phyloP scores from a whole-genome alignment of 2,329 filamentous ascomycete species.

The Trichoderma atroviride region DNA sequence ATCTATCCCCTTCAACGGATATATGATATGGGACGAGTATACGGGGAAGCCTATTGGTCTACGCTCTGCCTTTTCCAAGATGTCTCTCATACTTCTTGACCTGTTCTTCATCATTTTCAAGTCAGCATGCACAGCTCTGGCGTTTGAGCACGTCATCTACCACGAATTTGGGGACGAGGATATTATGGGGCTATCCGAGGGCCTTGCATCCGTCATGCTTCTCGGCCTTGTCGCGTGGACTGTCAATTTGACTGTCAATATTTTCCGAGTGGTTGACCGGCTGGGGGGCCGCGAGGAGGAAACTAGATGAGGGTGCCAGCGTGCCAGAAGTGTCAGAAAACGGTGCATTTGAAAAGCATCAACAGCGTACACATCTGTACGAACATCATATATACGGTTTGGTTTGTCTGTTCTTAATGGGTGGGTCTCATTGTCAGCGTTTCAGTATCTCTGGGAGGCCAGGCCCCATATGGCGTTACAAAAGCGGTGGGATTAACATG shows the following conservation, averaged over 20 bases:
- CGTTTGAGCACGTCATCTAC: slow-evolving; percentile 79
- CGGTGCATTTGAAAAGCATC: background rate
- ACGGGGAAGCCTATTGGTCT: slow-evolving; percentile 89
- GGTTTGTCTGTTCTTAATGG: background rate
- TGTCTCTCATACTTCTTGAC: slow-evolving; percentile 86
- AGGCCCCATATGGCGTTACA: background rate
- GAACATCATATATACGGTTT: background rate
- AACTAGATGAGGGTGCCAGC: slow-evolving; percentile 27
- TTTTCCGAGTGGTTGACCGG: slow-evolving; percentile 68
- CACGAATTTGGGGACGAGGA: slow-evolving; percentile 43
- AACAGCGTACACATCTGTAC: background rate
- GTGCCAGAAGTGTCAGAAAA: background rate
- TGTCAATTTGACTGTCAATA: slow-evolving; percentile 83
- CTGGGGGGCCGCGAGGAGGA: slow-evolving; percentile 59
- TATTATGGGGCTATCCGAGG: slow-evolving; percentile 62
- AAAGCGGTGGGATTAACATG: background rate
- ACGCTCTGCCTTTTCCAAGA: slow-evolving; percentile 80
- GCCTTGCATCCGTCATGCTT: slow-evolving; percentile 76
- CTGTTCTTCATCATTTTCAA: slow-evolving; percentile 98
- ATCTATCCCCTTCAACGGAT: slow-evolving; percentile 85
- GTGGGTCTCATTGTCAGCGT: background rate
- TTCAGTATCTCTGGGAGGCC: background rate
- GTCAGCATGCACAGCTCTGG: slow-evolving; percentile 86
- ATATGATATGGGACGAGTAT: slow-evolving; percentile 97
- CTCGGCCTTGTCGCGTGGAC: slow-evolving; percentile 88